These are phyloP conservation scores for Astragalus glycyphyllos DNA, from an alignment of 306 rosid species.

Conservation along the genomic window DNA sequence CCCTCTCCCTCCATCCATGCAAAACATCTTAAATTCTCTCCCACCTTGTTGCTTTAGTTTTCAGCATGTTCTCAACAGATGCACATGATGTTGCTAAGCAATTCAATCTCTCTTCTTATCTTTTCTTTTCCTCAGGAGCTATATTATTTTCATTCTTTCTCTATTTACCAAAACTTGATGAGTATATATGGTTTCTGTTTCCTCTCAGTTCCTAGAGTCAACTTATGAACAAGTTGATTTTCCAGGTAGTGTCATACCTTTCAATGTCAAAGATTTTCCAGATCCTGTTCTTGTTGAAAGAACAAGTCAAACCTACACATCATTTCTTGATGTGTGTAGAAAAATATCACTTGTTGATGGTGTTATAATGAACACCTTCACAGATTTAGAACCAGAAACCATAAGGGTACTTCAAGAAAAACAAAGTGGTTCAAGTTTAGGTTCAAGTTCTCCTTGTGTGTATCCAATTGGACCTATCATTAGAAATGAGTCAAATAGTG, in stretches of 20 bases:
- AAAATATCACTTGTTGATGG: slow-evolving; percentile 20
- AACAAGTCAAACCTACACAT: slow-evolving; percentile 19
- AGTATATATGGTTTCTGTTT: not conserved
- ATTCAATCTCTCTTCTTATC: slow-evolving; percentile 30
- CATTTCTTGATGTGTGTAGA: not conserved
- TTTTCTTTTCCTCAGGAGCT: slow-evolving; percentile 1
- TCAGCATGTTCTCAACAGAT: not conserved
- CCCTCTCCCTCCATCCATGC: not conserved
- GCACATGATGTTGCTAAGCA: slow-evolving; percentile 4
- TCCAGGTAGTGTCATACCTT: not conserved
- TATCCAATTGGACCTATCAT: slow-evolving; percentile 30
- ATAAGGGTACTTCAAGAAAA: slow-evolving; percentile 17
- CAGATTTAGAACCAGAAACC: not conserved
- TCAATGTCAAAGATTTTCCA: slow-evolving; percentile 36
- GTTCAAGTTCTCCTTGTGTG: not conserved
- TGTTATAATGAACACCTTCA: slow-evolving; percentile 30
- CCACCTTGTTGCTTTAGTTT: slow-evolving; percentile 25
- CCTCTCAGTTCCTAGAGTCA: not conserved
- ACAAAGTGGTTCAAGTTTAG: too few species aligned
- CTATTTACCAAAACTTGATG: slow-evolving; percentile 5
- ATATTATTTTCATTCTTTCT: not conserved
- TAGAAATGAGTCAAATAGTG: too few species aligned
- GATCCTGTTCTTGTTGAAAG: not conserved
- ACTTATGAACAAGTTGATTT: not conserved
- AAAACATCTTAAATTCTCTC: slow-evolving; percentile 9